phyloP scores from a whole-genome alignment of 176 grass and related monocot species.

The Carex parvula region DNA sequence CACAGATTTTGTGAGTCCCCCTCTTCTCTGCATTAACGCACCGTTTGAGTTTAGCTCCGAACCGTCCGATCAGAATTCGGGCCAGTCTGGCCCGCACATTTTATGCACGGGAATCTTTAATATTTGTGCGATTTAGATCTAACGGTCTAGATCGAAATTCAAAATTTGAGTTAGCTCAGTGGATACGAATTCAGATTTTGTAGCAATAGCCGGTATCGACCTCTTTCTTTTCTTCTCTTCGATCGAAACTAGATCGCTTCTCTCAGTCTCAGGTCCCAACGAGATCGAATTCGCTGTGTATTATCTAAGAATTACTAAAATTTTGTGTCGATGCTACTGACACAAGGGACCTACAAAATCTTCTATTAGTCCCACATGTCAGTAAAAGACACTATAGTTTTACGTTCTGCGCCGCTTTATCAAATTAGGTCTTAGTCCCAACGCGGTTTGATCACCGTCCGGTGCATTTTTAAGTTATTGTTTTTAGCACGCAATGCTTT shows the following conservation, averaged over 20 bases:
- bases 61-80: too few species aligned
- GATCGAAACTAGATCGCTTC: conserved; percentile 27
- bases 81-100: too few species aligned
- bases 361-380: background rate
- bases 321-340: background rate
- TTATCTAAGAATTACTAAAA: background rate
- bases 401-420: background rate
- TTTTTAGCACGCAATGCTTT: background rate
- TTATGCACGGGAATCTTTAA: too few species aligned
- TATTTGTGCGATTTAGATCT: too few species aligned
- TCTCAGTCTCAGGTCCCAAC: conserved; percentile 24
- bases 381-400: background rate
- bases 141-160: too few species aligned
- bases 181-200: background rate
- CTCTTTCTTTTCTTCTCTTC: conserved; percentile 15
- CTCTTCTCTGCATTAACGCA: too few species aligned
- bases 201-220: background rate
- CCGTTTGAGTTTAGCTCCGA: too few species aligned
- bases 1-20: background rate
- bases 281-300: background rate
- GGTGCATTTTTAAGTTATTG: background rate
- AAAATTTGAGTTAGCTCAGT: too few species aligned
- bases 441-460: conserved; percentile 17
- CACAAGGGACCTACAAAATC: background rate
- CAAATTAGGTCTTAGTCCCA: background rate